Percentiles rank a stretch among this genome's conserved stretches.
Evolutionary conservation across 306 rosid species (phyloP).

Genomic region (Fragaria iinumae): DNA sequence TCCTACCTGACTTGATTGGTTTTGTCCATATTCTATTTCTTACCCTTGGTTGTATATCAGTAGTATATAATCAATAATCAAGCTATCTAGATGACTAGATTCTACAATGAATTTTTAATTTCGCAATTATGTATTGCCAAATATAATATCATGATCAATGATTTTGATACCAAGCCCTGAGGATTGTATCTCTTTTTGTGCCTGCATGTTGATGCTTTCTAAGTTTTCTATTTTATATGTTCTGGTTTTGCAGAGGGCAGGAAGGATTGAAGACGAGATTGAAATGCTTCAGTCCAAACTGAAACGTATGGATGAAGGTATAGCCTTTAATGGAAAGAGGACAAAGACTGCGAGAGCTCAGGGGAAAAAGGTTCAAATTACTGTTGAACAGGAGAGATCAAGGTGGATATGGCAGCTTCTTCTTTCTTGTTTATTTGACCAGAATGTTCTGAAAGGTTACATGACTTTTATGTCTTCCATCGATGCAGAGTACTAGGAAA

Average conservation of each 20-base stretch:
- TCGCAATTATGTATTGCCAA: not conserved
- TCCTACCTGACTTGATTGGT: no score
- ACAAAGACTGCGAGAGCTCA: conserved; percentile 84
- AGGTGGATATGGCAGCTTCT: conserved; percentile 42
- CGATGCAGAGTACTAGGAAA: conserved; percentile 73
- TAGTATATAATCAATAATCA: not conserved
- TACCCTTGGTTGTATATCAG: not conserved
- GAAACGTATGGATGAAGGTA: conserved; percentile 73
- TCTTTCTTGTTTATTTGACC: not conserved
- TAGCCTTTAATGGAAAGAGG: conserved; percentile 62
- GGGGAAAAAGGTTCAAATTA: conserved; percentile 86
- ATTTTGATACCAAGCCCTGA: not conserved
- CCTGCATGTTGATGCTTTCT: not conserved
- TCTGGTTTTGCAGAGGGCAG: conserved; percentile 58
- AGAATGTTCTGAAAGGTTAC: not conserved
- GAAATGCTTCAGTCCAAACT: conserved; percentile 74
- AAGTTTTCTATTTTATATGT: not conserved
- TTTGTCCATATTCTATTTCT: not conserved
- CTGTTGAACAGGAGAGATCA: conserved; percentile 81
- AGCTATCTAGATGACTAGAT: not conserved
- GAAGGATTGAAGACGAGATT: conserved; percentile 89
- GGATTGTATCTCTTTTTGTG: not conserved
- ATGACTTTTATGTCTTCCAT: conserved; percentile 8
- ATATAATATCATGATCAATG: not conserved
- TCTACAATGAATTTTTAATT: not conserved